A percentile compares a stretch with the other conserved stretches of the same genome.
These are phyloP conservation scores for Wickerhamiella azymoides DNA, from an alignment of 805 yeast genomes.

Conservation along the genomic window DNA sequence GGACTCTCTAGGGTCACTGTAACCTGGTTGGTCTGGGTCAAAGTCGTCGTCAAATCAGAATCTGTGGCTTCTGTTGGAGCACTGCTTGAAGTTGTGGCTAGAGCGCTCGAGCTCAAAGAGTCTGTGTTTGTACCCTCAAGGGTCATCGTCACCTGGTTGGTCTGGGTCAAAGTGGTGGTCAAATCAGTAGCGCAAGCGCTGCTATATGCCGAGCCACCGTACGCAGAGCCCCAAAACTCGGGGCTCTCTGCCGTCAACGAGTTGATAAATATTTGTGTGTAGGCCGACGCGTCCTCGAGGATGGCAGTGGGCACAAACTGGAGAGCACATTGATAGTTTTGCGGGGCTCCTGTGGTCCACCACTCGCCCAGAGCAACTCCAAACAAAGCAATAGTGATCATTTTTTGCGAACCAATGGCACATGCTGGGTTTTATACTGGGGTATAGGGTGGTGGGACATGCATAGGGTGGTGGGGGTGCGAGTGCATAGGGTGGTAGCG, in stretches of 20 bases:
- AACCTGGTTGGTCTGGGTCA: too few species aligned
- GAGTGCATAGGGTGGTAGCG: neutral
- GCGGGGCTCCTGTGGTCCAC: conserved; percentile 4
- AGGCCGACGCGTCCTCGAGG: neutral
- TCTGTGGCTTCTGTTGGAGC: too few species aligned
- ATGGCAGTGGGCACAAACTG: conserved; percentile 1
- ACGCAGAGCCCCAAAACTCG: conserved; percentile 5
- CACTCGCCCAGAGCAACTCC: neutral
- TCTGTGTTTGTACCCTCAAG: neutral
- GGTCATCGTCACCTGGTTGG: neutral
- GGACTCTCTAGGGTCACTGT: too few species aligned
- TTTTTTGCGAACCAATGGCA: too few species aligned
- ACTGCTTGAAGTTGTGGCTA: too few species aligned
- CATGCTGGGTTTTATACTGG: neutral
- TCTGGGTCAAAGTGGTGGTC: neutral
- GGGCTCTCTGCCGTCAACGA: conserved; percentile 3
- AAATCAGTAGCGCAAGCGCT: neutral
- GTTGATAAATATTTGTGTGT: neutral
- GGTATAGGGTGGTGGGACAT: neutral
- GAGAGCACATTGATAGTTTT: conserved; percentile 5
- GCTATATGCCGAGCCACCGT: neutral
- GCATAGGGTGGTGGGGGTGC: neutral
- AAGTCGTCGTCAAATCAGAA: too few species aligned
- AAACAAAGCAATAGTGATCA: neutral
- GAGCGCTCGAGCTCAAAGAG: too few species aligned